These are phyloP conservation scores for Chamaenerion angustifolium DNA, from an alignment of 345 rosid genomes.

Conservation along the genomic window DNA sequence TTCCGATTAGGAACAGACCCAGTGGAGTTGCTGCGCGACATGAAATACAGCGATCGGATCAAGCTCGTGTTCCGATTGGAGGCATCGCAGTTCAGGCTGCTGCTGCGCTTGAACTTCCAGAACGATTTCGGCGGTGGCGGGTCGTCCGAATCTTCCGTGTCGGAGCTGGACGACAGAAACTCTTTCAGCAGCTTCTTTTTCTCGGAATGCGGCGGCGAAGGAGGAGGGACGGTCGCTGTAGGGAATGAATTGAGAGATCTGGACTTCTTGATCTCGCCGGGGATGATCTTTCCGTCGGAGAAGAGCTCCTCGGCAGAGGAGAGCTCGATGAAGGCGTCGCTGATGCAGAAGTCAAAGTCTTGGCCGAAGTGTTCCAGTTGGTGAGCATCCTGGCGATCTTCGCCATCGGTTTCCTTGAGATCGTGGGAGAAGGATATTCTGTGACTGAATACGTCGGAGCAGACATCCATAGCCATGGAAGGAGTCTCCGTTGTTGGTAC, in stretches of 20 bases:
- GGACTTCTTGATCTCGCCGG: conserved; percentile 43
- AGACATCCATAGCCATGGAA: conserved; percentile 65
- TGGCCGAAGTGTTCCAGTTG: conserved; percentile 32
- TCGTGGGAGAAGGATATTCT: conserved; percentile 68
- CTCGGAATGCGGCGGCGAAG: not conserved
- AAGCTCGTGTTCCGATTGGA: conserved; percentile 35
- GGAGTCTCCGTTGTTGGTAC: too few relatives aligned
- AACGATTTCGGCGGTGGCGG: conserved; percentile 25
- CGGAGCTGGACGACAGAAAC: conserved; percentile 30
- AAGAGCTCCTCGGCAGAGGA: conserved; percentile 85
- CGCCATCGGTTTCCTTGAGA: conserved; percentile 29
- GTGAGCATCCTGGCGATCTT: conserved; percentile 24
- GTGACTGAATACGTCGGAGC: conserved; percentile 57
- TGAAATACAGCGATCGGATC: conserved; percentile 54
- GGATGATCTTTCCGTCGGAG: conserved; percentile 74
- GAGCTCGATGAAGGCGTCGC: conserved; percentile 25
- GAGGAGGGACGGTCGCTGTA: conserved; percentile 12
- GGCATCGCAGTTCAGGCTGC: conserved; percentile 58
- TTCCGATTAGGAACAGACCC: conserved; percentile 58
- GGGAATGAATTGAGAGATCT: conserved; percentile 4
- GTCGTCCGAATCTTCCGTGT: conserved; percentile 16
- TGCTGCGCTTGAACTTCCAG: conserved; percentile 79
- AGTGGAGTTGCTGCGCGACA: conserved; percentile 80
- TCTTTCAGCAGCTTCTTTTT: conserved; percentile 69
- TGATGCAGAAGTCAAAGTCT: conserved; percentile 57